Evolutionary conservation across 2,329 filamentous ascomycete genomes (phyloP), one percentile per base, ranked within the genome.

Genomic region (Fusarium poae): DNA sequence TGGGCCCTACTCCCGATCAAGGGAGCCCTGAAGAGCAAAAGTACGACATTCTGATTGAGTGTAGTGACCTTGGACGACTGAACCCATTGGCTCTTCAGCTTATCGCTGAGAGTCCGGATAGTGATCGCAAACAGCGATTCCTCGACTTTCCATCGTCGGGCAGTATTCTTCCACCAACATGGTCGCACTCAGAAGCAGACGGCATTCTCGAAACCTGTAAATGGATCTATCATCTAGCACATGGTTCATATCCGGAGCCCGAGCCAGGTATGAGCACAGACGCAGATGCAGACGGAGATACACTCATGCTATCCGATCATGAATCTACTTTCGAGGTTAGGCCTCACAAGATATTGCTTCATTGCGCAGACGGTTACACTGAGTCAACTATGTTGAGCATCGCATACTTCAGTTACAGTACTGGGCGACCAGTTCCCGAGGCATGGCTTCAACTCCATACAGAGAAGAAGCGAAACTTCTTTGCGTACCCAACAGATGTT

Each of bases 291-390:
- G 72, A 78, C 67, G 68, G 72, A 43, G 72, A 78, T 50, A 68
- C 63, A 7, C 71, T 64, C 5, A 76, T 77, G 72, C 64, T 60
- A 9, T 56, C 49, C 34, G 60, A 66, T 11, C 62, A 67, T 56
- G 75, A 62, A 55, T 23, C 59, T 23, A 42, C 42, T 23, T 45
- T 58, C 62, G 53, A 73, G 53, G 35, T 55, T 25, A 79, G 80
- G 34, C 83, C 88, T 57, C 84, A 89, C 67, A 94, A 89, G 75
- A 88, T 98, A 34, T 86, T 98, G 32, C 92, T 99, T 40, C 95
- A 98, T 79, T 98, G 96, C 78, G 90, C 91, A 3, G 96, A 99
- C 78, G 96, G 96, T 20, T 99, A 99, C 75, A 99, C 96, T 0
- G 96, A 99, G 79, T 95, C 92, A 2, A 94, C 94, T 3, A 86